Percentiles rank a stretch among this genome's conserved stretches.
phyloP scores from a whole-genome alignment of 2,329 filamentous ascomycete genomes.

The Chaetomiaceae sp. region DNA sequence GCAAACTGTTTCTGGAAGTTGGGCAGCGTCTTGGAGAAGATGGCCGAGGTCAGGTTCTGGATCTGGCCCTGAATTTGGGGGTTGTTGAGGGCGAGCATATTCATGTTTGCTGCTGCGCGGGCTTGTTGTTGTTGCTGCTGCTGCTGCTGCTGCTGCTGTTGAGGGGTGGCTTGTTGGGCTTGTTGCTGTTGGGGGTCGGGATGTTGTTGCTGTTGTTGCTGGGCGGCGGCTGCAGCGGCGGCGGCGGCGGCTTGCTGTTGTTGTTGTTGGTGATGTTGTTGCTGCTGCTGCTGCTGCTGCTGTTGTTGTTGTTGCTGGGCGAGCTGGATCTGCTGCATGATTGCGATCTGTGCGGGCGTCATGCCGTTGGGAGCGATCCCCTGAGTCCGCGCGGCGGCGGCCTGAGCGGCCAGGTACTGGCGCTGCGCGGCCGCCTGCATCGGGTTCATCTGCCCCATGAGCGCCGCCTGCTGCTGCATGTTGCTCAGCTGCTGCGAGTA shows the following conservation, averaged over 20 bases:
- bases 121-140: conserved; percentile 8
- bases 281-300: conserved; percentile 8
- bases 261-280: conserved; percentile 18
- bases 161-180: conserved; percentile 26
- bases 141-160: conserved; percentile 29
- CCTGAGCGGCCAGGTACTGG: conserved; percentile 34
- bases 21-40: conserved; percentile 40
- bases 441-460: conserved; percentile 29
- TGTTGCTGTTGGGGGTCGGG: conserved; percentile 26
- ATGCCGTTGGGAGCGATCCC: conserved; percentile 10
- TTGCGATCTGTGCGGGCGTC: conserved; percentile 26
- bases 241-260: conserved; percentile 26
- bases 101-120: not conserved
- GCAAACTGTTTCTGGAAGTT: conserved; percentile 37
- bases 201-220: conserved; percentile 29
- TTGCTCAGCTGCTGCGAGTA: conserved; percentile 42
- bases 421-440: conserved; percentile 24
- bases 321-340: conserved; percentile 36
- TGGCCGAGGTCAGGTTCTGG: conserved; percentile 17
- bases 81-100: not conserved
- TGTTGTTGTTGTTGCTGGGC: conserved; percentile 30
- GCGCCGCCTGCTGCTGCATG: conserved; percentile 35
- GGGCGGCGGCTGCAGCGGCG: conserved; percentile 19
- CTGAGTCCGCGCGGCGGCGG: conserved; percentile 12
- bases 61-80: conserved; percentile 18